phyloP scores from a whole-genome alignment of 495 filamentous ascomycete genomes.

The Penicillium canariense region DNA sequence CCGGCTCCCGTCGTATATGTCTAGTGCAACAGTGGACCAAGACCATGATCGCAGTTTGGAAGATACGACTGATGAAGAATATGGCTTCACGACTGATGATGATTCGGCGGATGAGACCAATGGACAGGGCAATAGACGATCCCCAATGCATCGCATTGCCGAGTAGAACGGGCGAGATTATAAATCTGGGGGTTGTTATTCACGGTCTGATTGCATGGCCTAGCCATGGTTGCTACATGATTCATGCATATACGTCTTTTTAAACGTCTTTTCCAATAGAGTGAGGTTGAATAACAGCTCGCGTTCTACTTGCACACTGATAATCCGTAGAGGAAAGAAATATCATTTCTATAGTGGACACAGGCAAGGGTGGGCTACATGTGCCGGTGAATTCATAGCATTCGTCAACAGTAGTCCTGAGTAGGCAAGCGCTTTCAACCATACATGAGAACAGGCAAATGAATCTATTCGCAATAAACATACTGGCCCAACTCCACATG shows the following conservation, averaged over 20 bases:
- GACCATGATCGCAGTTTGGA: constrained; percentile 19
- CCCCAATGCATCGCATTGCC: constrained; percentile 14
- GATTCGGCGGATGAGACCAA: constrained; percentile 14
- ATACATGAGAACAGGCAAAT: background rate
- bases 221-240: too few relatives aligned
- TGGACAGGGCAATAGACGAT: background rate
- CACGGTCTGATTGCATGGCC: too few relatives aligned
- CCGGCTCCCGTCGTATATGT: constrained; percentile 45
- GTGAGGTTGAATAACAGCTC: too few relatives aligned
- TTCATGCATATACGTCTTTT: too few relatives aligned
- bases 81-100: constrained; percentile 20
- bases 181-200: too few relatives aligned
- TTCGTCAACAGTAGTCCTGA: background rate
- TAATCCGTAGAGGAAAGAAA: background rate
- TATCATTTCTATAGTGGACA: background rate
- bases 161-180: too few relatives aligned
- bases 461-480: background rate
- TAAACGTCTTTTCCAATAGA: too few relatives aligned
- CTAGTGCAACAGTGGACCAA: constrained; percentile 25
- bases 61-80: constrained; percentile 41
- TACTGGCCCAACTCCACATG: background rate
- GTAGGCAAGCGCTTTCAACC: background rate
- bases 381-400: background rate
- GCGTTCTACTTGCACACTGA: too few relatives aligned
- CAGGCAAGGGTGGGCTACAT: background rate